Conservation (phyloP, 495 filamentous ascomycete species). For the Tetracladium setigerum region DNA sequence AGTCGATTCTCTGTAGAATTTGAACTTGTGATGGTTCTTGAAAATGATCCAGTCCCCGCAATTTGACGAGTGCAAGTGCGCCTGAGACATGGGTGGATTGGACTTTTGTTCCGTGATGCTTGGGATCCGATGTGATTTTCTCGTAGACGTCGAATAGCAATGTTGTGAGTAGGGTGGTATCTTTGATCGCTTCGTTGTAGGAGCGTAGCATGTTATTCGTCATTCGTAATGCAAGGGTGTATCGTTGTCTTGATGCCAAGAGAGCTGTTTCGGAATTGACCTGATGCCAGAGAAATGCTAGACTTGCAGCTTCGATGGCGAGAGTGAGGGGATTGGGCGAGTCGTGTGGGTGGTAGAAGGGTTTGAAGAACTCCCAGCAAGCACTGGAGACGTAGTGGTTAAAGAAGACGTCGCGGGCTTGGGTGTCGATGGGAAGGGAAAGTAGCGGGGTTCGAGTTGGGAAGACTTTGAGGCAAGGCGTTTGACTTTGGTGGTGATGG, state of each 20-base stretch:
- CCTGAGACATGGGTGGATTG: constrained; percentile 54
- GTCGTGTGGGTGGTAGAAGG: constrained; percentile 17
- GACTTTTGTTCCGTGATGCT: constrained; percentile 25
- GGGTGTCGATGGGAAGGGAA: not conserved
- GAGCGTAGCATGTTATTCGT: not conserved
- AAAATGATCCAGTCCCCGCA: constrained; percentile 49
- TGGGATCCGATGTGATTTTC: constrained; percentile 34
- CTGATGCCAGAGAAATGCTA: constrained; percentile 6
- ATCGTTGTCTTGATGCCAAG: not conserved
- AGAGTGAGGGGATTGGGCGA: constrained; percentile 29
- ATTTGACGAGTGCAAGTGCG: constrained; percentile 44
- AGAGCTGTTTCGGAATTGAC: not conserved
- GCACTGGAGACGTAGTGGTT: constrained; percentile 44
- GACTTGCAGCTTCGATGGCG: constrained; percentile 27
- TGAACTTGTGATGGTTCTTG: constrained; percentile 17
- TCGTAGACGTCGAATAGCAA: constrained; percentile 51
- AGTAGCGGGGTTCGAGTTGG: not conserved
- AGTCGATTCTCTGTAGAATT: too few relatives aligned
- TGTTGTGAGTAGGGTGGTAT: constrained; percentile 52
- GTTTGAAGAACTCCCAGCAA: constrained; percentile 23
- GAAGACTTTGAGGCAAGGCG: not conserved
- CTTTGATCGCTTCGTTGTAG: constrained; percentile 24
- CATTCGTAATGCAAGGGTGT: constrained; percentile 5
- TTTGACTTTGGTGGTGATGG: constrained; percentile 16
- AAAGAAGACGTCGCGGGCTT: constrained; percentile 51